A percentile compares a stretch with the other conserved stretches of the same genome.
These are phyloP conservation scores for Penicillium goetzii DNA, from an alignment of 495 filamentous ascomycete genomes.

Conservation along the genomic window DNA sequence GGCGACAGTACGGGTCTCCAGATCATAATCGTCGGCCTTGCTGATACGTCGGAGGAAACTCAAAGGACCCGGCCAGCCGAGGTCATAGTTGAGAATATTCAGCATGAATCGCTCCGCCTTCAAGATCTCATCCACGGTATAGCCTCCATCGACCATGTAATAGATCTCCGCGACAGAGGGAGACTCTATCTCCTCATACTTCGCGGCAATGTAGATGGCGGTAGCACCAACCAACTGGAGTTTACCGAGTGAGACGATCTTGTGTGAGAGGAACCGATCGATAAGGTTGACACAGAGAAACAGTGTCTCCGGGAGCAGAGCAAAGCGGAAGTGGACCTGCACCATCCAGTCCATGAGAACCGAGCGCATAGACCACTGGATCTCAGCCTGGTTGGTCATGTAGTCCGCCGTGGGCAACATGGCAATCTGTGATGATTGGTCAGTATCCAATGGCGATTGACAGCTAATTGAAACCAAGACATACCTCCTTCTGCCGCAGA, in stretches of 20 bases:
- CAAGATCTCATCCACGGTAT: conserved; percentile 86
- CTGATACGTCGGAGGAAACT: conserved; percentile 95
- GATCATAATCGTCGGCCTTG: conserved; percentile 97
- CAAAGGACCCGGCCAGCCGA: conserved; percentile 98
- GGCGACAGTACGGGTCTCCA: conserved; percentile 91
- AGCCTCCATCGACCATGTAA: conserved; percentile 96
- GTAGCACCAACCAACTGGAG: conserved; percentile 96
- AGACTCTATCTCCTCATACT: conserved; percentile 98
- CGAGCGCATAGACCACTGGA: conserved; percentile 98
- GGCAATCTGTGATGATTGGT: conserved; percentile 56
- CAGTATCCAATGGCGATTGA: conserved; percentile 15
- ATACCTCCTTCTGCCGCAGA: conserved; percentile 87
- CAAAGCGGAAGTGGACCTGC: conserved; percentile 92
- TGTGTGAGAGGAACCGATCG: conserved; percentile 92
- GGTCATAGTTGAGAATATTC: conserved; percentile 88
- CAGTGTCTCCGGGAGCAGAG: conserved; percentile 88
- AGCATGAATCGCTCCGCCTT: conserved; percentile 99
- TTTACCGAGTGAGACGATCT: conserved; percentile 92
- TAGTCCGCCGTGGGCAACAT: conserved; percentile 88
- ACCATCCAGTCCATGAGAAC: conserved; percentile 98
- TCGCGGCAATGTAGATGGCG: conserved; percentile 92
- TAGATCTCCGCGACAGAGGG: conserved; percentile 94
- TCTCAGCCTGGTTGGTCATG: conserved; percentile 96
- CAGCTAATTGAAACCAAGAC: conserved; percentile 19
- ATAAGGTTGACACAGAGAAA: conserved; percentile 95